Evolutionary conservation across 768 basidiomycete genomes (phyloP), one percentile per base, ranked within the genome.

Genomic region (Calocera cornea): DNA sequence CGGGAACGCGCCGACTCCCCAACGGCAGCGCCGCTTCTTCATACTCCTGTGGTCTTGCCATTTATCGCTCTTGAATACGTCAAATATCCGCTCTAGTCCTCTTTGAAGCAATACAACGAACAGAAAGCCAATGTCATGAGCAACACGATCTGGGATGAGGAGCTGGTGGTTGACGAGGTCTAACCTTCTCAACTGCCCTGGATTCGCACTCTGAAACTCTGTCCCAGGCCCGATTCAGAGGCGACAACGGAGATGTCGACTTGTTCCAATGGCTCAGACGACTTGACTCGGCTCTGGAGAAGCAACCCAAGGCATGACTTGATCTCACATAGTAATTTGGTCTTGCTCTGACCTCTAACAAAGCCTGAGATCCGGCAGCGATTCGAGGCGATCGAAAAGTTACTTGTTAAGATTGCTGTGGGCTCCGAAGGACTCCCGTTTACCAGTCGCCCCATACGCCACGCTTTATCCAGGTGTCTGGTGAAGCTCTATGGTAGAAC

Each of bases 231-330:
- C 22, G 24, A 11, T 38, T 67, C 34, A 34, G n/a, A 24, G 85
- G 83, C 41, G 92, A 92, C 67, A 87, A 87, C 75, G 88, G 86
- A 16, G 90, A 92, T 70, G 82, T 93, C 64, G 89, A 90, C 72
- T 76, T 94, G 17, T 89, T 94, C 72, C 88, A 89, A 72, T 95
- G 91, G 89, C 81, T 94, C 7, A 64, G 36, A n/a, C 47, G 34
- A 36, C 60, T 49, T 27, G 66, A 67, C 34, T 3, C 34, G 3
- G 22, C 66, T 19, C 34, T 67, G 12, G 34, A 34, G 2, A n/a
- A 22, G 14, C 54, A 66, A 22, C 34, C 66, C 10, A 44, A 36
- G 47, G 66, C 36, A 7, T 8, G 34, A 5, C 10, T 11, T 10
- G 27, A 22, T 36, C 22, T 11, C 22, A 67, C 10, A n/a, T 22